Percentiles rank a stretch among this genome's conserved stretches.
Conservation (phyloP, 139 green algal species). For the Chlorella sp. region DNA sequence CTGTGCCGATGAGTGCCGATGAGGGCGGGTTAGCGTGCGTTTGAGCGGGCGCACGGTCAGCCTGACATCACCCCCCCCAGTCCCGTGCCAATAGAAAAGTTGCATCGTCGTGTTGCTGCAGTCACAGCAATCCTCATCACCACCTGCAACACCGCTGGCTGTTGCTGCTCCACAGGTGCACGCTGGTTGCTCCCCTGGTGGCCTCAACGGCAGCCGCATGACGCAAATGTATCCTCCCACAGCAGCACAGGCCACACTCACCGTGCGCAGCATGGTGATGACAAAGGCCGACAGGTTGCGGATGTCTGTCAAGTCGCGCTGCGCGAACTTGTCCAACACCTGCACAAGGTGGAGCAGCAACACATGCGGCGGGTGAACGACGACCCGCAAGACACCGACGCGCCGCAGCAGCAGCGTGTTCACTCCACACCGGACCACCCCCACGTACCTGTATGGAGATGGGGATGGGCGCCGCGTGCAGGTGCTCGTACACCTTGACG, state of each 20-base stretch:
- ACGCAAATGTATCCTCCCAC: not conserved
- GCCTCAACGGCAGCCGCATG: not conserved
- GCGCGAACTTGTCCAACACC: constrained; percentile 27
- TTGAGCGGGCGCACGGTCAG: too few relatives aligned
- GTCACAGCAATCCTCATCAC: too few relatives aligned
- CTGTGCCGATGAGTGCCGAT: too few relatives aligned
- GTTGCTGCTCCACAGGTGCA: too few relatives aligned
- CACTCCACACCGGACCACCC: too few relatives aligned
- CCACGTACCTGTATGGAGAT: too few relatives aligned
- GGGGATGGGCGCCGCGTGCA: constrained; percentile 24
- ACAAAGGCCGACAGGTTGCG: constrained; percentile 35
- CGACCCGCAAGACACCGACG: too few relatives aligned
- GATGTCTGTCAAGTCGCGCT: constrained; percentile 31
- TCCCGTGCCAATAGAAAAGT: not conserved
- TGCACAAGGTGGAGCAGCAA: constrained; percentile 5
- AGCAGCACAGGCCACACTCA: not conserved
- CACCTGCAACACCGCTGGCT: too few relatives aligned
- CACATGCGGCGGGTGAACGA: too few relatives aligned
- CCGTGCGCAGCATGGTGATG: constrained; percentile 21
- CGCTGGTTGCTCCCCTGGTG: not conserved
- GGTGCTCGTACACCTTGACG: constrained; percentile 16
- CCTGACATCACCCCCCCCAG: not conserved
- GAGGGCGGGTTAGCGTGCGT: too few relatives aligned
- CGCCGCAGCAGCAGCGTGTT: too few relatives aligned
- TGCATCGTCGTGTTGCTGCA: not conserved